Conservation (phyloP, 208 protist species). For the Wallacemonas collosoma region DNA sequence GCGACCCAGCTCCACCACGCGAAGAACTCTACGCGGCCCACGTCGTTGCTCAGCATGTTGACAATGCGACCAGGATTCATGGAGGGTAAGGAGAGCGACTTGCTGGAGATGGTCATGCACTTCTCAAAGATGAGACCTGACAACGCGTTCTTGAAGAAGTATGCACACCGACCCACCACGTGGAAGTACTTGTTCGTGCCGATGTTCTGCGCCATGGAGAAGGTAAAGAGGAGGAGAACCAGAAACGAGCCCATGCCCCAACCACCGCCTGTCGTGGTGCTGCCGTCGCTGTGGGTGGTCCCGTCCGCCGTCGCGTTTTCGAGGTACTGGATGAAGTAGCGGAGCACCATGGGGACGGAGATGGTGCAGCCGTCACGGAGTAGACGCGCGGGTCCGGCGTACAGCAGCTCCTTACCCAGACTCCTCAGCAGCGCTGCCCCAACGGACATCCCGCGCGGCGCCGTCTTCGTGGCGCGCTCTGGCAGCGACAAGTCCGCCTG, state of each 20-base stretch:
- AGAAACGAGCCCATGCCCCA: slow-evolving; percentile 19
- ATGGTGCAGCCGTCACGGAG: background rate
- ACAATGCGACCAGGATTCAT: slow-evolving; percentile 69
- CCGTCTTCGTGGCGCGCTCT: background rate
- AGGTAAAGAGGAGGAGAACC: slow-evolving; percentile 21
- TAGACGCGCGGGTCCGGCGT: background rate
- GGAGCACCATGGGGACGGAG: slow-evolving; percentile 8
- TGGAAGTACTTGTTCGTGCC: slow-evolving; percentile 36
- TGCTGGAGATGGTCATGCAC: slow-evolving; percentile 39
- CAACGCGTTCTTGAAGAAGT: slow-evolving; percentile 36
- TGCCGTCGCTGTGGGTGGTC: background rate
- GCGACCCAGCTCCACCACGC: slow-evolving; percentile 24
- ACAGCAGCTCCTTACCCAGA: slow-evolving; percentile 4
- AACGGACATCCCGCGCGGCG: slow-evolving; percentile 14
- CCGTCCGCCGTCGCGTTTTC: background rate
- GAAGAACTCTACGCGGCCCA: slow-evolving; percentile 49
- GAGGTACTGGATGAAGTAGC: slow-evolving; percentile 4
- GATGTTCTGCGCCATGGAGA: slow-evolving; percentile 23
- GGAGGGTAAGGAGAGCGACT: slow-evolving; percentile 36
- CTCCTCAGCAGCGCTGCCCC: background rate
- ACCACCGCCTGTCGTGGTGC: background rate
- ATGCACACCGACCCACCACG: slow-evolving; percentile 18
- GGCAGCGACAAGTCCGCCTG: background rate
- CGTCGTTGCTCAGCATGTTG: slow-evolving; percentile 77
- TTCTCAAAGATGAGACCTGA: slow-evolving; percentile 64